A percentile compares a stretch with the other conserved stretches of the same genome.
Conservation (phyloP, 2,329 filamentous ascomycete genomes). For the Trichoderma citrinoviride region DNA sequence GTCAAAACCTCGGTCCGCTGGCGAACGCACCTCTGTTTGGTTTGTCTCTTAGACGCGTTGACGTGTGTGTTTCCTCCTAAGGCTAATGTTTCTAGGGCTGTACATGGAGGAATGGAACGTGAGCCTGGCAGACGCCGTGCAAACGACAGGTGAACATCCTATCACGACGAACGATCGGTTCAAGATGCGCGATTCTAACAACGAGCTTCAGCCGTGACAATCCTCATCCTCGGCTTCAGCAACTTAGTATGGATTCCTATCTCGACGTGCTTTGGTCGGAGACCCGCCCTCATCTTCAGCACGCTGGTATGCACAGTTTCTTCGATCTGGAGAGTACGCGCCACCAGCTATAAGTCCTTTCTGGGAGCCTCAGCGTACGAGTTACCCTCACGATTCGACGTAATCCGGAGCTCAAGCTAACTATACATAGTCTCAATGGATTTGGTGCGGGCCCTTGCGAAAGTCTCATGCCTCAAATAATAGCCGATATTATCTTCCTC, state of each 20-base stretch:
- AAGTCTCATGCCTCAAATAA: constrained; percentile 18
- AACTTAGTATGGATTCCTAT: constrained; percentile 12
- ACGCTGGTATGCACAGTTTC: constrained; percentile 7
- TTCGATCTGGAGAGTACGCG: constrained; percentile 13
- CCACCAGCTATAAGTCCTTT: constrained; percentile 12
- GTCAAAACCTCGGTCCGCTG: constrained; percentile 9
- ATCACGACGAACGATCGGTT: no score
- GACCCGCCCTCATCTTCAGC: constrained; percentile 8
- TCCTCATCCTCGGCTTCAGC: constrained; percentile 5
- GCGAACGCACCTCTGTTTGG: constrained; percentile 14
- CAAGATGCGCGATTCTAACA: background rate
- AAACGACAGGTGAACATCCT: background rate
- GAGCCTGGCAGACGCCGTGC: constrained; percentile 7
- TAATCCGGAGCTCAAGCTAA: background rate
- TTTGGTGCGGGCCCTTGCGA: constrained; percentile 9
- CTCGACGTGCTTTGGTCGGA: constrained; percentile 10
- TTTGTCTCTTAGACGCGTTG: background rate
- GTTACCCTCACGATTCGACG: background rate
- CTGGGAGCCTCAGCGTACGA: constrained; percentile 13
- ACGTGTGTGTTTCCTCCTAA: background rate
- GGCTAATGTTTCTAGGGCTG: background rate
- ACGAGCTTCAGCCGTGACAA: background rate
- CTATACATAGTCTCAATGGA: background rate
- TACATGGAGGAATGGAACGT: constrained; percentile 17
- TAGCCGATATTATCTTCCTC: constrained; percentile 12